A percentile compares a stretch with the other conserved stretches of the same genome.
These are phyloP conservation scores for Mycena pura DNA, from an alignment of 768 basidiomycete species.

Conservation along the genomic window DNA sequence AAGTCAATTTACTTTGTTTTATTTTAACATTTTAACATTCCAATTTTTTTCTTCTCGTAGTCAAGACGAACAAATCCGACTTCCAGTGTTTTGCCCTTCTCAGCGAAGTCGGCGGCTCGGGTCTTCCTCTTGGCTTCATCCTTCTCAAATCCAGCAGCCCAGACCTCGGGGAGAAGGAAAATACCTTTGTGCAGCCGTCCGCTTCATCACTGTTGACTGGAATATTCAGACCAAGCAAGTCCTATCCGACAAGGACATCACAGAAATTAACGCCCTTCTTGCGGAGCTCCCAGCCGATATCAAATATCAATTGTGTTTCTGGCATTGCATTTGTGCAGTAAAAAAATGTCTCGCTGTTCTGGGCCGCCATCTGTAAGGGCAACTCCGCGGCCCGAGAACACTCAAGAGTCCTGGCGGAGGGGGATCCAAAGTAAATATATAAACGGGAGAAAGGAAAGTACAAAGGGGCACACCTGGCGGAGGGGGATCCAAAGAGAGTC, in stretches of 20 bases:
- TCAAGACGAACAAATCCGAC: constrained; percentile 28
- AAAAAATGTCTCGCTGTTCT: too few species aligned
- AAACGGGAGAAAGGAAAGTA: too few species aligned
- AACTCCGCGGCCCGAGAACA: too few species aligned
- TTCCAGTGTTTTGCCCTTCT: constrained; percentile 31
- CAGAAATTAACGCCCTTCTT: constrained; percentile 34
- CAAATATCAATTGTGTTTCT: constrained; percentile 38
- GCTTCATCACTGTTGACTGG: constrained; percentile 27
- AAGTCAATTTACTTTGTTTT: not conserved
- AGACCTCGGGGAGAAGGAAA: too few species aligned
- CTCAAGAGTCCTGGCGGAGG: too few species aligned
- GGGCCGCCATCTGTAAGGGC: too few species aligned
- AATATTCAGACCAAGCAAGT: too few species aligned
- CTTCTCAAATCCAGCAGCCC: constrained; percentile 18
- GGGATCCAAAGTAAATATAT: too few species aligned
- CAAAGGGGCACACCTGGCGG: too few species aligned
- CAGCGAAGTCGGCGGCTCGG: constrained; percentile 31
- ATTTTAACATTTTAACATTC: not conserved
- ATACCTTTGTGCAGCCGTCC: constrained; percentile 9
- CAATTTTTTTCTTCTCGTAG: too few species aligned
- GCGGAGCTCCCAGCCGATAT: constrained; percentile 16
- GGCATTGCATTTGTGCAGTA: constrained; percentile 30
- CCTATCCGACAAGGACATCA: constrained; percentile 33
- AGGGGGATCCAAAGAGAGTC: too few species aligned
- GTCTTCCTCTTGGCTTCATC: constrained; percentile 29